These are phyloP conservation scores for Vanilla planifolia DNA, from an alignment of 106 monocot genomes.

Conservation along the genomic window DNA sequence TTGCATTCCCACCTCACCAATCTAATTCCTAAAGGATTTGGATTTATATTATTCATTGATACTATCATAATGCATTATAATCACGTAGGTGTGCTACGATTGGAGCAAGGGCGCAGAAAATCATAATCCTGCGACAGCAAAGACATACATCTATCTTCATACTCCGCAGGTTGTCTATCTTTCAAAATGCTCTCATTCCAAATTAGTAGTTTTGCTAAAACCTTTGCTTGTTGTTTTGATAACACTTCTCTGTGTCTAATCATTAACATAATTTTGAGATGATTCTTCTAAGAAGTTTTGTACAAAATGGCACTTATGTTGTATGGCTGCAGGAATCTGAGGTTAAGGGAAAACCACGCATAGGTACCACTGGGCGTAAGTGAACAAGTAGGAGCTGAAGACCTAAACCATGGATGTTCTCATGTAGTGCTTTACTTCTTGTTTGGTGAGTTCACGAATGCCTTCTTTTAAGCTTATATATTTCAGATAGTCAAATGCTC, in stretches of 20 bases:
- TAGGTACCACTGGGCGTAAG: conserved; percentile 43
- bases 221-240: too few species aligned
- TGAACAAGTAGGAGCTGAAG: too few species aligned
- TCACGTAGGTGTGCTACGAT: conserved; percentile 73
- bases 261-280: neutral
- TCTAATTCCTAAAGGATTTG: too few species aligned
- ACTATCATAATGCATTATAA: neutral
- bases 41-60: too few species aligned
- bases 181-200: neutral
- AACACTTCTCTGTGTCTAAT: neutral
- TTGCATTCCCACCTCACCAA: too few species aligned
- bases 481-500: too few species aligned
- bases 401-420: too few species aligned
- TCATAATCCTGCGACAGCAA: conserved; percentile 90
- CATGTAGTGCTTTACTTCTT: too few species aligned
- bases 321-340: conserved; percentile 61
- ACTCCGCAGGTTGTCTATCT: conserved; percentile 38
- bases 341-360: conserved; percentile 87
- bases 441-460: too few species aligned
- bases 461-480: too few species aligned
- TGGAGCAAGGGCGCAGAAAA: conserved; percentile 98
- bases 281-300: neutral
- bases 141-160: conserved; percentile 76
- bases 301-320: neutral
- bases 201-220: neutral